A percentile compares a stretch with the other conserved stretches of the same genome.
phyloP scores from a whole-genome alignment of 1,284 basidiomycete genomes.

The Leccinum insolens region DNA sequence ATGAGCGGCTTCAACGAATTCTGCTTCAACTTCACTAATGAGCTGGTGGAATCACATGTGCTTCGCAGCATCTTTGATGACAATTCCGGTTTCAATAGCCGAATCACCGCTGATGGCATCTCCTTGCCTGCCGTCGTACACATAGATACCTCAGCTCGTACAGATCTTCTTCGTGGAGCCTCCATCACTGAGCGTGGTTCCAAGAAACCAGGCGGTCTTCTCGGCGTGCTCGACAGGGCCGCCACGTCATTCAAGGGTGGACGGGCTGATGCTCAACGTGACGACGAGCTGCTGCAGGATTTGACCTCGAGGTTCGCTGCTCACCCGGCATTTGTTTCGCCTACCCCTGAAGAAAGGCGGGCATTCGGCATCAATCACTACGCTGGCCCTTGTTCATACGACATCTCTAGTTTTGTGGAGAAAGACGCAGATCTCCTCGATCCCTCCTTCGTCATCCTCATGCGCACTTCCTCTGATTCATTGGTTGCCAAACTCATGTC shows the following conservation, averaged over 20 bases:
- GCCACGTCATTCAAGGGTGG: constrained; percentile 75
- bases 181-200: constrained; percentile 64
- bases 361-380: constrained; percentile 91
- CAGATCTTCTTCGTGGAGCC: constrained; percentile 84
- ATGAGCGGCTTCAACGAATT: constrained; percentile 90
- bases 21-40: constrained; percentile 84
- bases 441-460: constrained; percentile 79
- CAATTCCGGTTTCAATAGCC: constrained; percentile 62
- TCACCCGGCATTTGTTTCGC: constrained; percentile 76
- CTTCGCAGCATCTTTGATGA: constrained; percentile 79
- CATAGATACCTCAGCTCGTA: constrained; percentile 79
- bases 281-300: constrained; percentile 76
- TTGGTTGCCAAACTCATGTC: constrained; percentile 88
- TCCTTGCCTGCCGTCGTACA: constrained; percentile 66
- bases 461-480: constrained; percentile 72
- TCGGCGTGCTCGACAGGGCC: constrained; percentile 80
- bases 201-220: constrained; percentile 77
- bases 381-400: constrained; percentile 78
- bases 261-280: constrained; percentile 68
- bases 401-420: constrained; percentile 76
- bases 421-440: constrained; percentile 87
- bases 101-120: constrained; percentile 73
- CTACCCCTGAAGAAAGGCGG: constrained; percentile 40
- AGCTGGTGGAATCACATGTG: constrained; percentile 82
- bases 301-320: constrained; percentile 72